Evolutionary conservation across 257 asterid genomes (phyloP), one percentile per base, ranked within the genome.

Genomic region (Ocimum tenuiflorum): DNA sequence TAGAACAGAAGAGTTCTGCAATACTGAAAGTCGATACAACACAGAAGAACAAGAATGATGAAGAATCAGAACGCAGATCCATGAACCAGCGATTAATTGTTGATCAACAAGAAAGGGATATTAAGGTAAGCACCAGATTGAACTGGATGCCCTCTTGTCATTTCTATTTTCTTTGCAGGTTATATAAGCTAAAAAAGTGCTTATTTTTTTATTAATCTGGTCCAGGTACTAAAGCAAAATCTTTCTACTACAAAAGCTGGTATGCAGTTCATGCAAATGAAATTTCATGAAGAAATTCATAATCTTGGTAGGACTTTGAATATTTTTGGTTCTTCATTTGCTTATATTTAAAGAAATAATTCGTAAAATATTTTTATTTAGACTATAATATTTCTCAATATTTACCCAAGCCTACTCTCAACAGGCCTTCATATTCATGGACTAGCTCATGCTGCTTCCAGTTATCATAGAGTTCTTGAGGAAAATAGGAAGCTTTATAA

Each of bases 381-480:
- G 8, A 31, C 14, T 8, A 29, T 23, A 33, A 13, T n/a, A 12
- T 43, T 43, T 43, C 18, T 5, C 19, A 43, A 43, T 13, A 43
- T 43, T 41, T 6, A 43, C 69, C 11, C 7, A 3, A 47, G 62
- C 23, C 36, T 47, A 55, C 63, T 72, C 58, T 65, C 65, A 72
- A 48, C 53, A 91, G 97, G 95, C 52, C 70, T 76, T 71, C 97
- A 91, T 72, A 70, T 91, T 70, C 83, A 83, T 77, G 96, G 97
- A 67, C 79, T 91, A 68, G 86, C 91, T 70, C 88, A 91, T 73
- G 97, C 97, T 77, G 97, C 97, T 74, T 91, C 97, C 74, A 88
- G 97, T 53, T 91, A 91, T 75, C 96, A 86, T 69, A 84, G 79
- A 86, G 97, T 88, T 79, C 89, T 91, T 45, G 95, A 91, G 62